Base-by-base conservation (phyloP, 2,329 filamentous ascomycete species). In the Talaromyces piceae region DNA sequence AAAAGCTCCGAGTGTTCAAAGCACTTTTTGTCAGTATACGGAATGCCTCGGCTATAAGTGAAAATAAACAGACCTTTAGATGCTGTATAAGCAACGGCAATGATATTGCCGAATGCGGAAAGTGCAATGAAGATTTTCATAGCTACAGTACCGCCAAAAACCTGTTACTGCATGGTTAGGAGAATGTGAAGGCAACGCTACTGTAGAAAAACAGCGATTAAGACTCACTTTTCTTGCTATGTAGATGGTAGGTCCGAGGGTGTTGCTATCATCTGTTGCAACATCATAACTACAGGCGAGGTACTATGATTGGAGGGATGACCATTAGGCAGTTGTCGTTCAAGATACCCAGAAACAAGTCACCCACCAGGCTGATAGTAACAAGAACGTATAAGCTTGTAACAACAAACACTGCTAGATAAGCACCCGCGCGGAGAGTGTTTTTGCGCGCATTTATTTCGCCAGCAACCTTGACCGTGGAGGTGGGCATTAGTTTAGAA, bases 81-180 rank as follows among this genome's bases (percentile, higher is more conserved):
- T 3, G 41, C 23, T 3, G 41, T 44, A 12, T 18, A 44, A 13
- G 16, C 5, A 23, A 44, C 41, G 22, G 41, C 41, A 22, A 44
- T 27, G 2, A 44, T 26, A 13, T 44, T 44, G 22, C 41, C 41
- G 22, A 44, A 44, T 1, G 41, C 41, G 22, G 22, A 44, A 26
- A 44, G 22, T 23, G 41, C 41, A 44, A 44, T 44, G n/a, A 13
- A n/a, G n/a, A 44, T 27, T 44, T 44, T 44, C 9, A 44, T 23
- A 6, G 3, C 20, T 9, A 23, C n/a, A 20, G n/a, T 25, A 44
- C 20, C 20, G 8, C 41, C 41, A 26, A 26, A 44, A 18, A 11
- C 41, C 41, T 44, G n/a, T 26, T 33, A 5, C 13, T n/a, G n/a
- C 26, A 4, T 25, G 22, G 12, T 23, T 44, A 25, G 41, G n/a